Evolutionary conservation across 441 rosid genomes (phyloP).

Genomic region (Erodium texanum): DNA sequence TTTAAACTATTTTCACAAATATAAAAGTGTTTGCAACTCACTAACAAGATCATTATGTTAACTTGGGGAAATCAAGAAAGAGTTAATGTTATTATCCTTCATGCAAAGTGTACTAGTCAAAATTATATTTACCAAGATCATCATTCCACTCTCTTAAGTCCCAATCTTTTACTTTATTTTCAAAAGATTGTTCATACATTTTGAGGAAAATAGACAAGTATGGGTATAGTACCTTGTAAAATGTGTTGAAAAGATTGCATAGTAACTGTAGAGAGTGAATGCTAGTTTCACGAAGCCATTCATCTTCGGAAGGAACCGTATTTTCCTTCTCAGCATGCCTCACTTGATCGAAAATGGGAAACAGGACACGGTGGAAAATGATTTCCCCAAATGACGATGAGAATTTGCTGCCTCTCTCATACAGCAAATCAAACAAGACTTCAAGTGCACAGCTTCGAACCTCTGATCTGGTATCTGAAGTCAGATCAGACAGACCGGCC

Average conservation of each 20-base stretch:
- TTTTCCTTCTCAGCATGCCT: conserved; percentile 90
- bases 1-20: background rate
- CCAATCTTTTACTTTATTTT: no score
- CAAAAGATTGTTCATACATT: no score
- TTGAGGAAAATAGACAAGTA: no score
- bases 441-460: conserved; percentile 97
- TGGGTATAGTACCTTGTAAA: conserved; percentile 99
- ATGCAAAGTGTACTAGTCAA: no score
- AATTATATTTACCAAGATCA: no score
- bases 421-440: conserved; percentile 93
- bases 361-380: conserved; percentile 92
- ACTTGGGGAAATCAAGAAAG: background rate
- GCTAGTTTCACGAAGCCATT: conserved; percentile 94
- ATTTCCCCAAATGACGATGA: conserved; percentile 97
- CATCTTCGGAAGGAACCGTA: conserved; percentile 61
- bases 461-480: conserved; percentile 84
- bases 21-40: background rate
- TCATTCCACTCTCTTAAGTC: no score
- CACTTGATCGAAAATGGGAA: conserved; percentile 98
- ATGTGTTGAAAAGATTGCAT: conserved; percentile 96
- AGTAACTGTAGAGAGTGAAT: conserved; percentile 96
- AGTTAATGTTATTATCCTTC: background rate
- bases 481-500: conserved; percentile 97
- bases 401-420: conserved; percentile 96
- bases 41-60: background rate